phyloP scores from a whole-genome alignment of 345 rosid genomes.

The Angophora floribunda region DNA sequence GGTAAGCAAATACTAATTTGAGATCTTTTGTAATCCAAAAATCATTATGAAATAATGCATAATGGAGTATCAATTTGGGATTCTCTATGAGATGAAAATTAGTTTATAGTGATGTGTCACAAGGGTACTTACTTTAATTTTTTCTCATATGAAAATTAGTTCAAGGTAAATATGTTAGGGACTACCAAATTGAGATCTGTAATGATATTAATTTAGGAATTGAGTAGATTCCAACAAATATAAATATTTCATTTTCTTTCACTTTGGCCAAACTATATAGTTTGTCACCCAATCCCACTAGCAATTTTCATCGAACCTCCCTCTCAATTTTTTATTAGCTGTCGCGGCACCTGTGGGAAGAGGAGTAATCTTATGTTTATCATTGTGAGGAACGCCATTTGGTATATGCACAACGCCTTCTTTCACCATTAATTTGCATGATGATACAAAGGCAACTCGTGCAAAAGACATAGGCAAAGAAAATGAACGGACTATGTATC shows the following conservation, averaged over 20 bases:
- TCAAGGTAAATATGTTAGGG: neutral
- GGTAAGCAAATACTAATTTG: neutral
- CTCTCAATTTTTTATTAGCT: neutral
- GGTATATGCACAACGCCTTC: neutral
- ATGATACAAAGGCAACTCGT: neutral
- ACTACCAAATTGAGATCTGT: accelerated
- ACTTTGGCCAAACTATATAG: neutral
- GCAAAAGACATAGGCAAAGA: neutral
- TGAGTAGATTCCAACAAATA: neutral
- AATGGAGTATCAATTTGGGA: neutral
- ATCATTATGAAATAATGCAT: neutral
- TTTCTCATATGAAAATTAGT: accelerated
- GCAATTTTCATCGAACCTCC: neutral
- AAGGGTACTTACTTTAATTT: neutral
- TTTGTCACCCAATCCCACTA: neutral
- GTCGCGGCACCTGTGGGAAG: neutral
- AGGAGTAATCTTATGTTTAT: neutral
- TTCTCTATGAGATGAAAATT: neutral
- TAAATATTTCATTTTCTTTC: too few species aligned
- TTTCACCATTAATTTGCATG: neutral
- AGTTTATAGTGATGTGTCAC: neutral
- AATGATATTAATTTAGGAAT: neutral
- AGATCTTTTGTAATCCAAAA: neutral
- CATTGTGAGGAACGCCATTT: neutral
- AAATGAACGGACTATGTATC: neutral